Evolutionary conservation across 1,139 yeast genomes (phyloP).

Genomic region (Cylindricascospora bacillispora): DNA sequence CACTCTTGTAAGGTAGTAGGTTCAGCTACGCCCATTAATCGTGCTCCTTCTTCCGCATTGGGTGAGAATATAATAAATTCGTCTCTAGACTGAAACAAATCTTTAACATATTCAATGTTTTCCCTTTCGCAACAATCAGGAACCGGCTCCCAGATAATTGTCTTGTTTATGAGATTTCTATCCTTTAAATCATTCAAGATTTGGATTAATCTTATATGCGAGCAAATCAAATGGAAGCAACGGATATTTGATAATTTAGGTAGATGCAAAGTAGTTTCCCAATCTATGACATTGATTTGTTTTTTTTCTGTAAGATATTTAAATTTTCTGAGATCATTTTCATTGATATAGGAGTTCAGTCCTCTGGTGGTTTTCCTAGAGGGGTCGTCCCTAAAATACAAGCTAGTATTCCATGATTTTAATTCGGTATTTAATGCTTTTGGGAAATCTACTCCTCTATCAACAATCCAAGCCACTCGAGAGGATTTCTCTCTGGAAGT

Average conservation of each 20-base stretch:
- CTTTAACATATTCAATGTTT: constrained; percentile 31
- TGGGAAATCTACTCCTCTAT: constrained; percentile 73
- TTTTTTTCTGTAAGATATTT: constrained; percentile 49
- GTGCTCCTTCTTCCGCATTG: constrained; percentile 70
- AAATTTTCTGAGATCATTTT: constrained; percentile 45
- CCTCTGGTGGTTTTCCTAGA: constrained; percentile 66
- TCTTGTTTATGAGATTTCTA: constrained; percentile 22
- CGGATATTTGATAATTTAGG: constrained; percentile 25
- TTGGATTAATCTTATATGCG: constrained; percentile 46
- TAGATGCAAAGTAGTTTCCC: constrained; percentile 28
- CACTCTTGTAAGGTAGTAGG: constrained; percentile 31
- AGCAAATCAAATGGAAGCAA: constrained; percentile 56
- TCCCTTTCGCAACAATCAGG: constrained; percentile 59
- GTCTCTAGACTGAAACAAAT: constrained; percentile 37
- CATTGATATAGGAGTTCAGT: constrained; percentile 52
- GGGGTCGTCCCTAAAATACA: constrained; percentile 38
- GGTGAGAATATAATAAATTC: constrained; percentile 48
- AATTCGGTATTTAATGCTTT: constrained; percentile 32
- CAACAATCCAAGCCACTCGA: constrained; percentile 56
- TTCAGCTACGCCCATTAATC: constrained; percentile 36
- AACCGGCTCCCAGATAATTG: constrained; percentile 69
- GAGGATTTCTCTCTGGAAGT: constrained; percentile 26
- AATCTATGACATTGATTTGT: constrained; percentile 50
- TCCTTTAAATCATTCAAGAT: constrained; percentile 30
- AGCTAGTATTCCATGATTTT: constrained; percentile 49